Evolutionary conservation across 495 filamentous ascomycete species (phyloP), one percentile per base, ranked within the genome.

Genomic region (Thozetella sp.): DNA sequence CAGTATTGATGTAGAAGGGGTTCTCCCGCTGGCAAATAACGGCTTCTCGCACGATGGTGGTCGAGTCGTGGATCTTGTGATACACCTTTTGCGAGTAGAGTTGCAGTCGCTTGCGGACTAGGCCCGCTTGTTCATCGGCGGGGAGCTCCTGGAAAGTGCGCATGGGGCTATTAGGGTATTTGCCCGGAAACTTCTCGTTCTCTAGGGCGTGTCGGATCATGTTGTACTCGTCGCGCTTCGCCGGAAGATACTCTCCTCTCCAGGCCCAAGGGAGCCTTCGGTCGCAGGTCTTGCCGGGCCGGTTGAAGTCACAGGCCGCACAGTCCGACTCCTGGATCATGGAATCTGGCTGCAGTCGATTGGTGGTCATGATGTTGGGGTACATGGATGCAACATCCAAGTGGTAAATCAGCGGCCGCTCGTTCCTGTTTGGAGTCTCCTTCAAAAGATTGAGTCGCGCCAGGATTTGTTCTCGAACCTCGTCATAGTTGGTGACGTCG

Each of bases 321-420:
- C 95, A 99, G 62, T 95, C 89, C 2, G 96, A 93, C 69, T 99
- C 95, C 50, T 93, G 76, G 40, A 98, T 97, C 92, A 99, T 95
- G 3, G 96, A 98, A 71, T 99, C 95, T 1, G 95, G 95, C 57
- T 99, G 95, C 26, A 99, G 75, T 66, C 95, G 91, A 68, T 99
- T 99, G 11, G 96, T 99, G 2, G 95, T 98, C 96, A 99, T 99
- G 74, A 99, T 99, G 70, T 99, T 99, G 19, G 95, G 95, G 72
- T 99, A 99, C 95, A 99, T 99, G 54, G 95, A 97, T 17, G 95
- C 95, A 51, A 99, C 95, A 65, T 99, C 95, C 70, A 99, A 80
- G 80, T 99, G 95, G 73, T 99, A 99, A 55, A 99, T 99, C 30
- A 92, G 88, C 1, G 95, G 95, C 24, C 87, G 81, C 69, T 99